phyloP scores from a whole-genome alignment of 371 early-diverging fungal genomes.

The Encephalitozoon hellem region DNA sequence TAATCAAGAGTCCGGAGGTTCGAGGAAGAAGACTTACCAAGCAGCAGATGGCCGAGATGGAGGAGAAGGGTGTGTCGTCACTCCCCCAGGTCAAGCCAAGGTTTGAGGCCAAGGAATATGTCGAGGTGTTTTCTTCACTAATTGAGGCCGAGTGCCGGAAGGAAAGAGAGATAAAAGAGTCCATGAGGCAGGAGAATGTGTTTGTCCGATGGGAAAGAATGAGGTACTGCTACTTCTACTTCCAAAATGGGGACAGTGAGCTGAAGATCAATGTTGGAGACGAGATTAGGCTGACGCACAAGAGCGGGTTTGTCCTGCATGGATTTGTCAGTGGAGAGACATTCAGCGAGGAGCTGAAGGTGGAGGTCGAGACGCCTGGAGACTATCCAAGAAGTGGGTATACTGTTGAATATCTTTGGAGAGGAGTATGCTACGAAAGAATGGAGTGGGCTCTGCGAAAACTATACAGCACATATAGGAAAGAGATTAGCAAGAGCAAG shows the following conservation, averaged over 20 bases:
- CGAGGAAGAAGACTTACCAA: conserved; percentile 61
- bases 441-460: conserved; percentile 41
- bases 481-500: not conserved
- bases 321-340: conserved; percentile 77
- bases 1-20: conserved; percentile 74
- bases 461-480: conserved; percentile 13
- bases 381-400: conserved; percentile 78
- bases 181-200: conserved; percentile 85
- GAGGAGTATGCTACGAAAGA: conserved; percentile 78
- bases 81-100: conserved; percentile 15
- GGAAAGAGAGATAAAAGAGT: conserved; percentile 80
- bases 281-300: conserved; percentile 75
- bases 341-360: conserved; percentile 84
- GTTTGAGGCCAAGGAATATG: conserved; percentile 82
- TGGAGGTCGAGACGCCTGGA: conserved; percentile 70
- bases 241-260: conserved; percentile 79
- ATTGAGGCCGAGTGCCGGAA: conserved; percentile 90
- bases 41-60: conserved; percentile 65
- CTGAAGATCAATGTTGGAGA: conserved; percentile 84
- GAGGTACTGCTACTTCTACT: conserved; percentile 79
- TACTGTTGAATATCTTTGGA: conserved; percentile 94
- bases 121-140: conserved; percentile 80
- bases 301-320: conserved; percentile 69
- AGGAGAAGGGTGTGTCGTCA: not conserved
- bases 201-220: conserved; percentile 84